Evolutionary conservation across 352 stramenopile species (phyloP).

Genomic region (Halophytophthora batemanensis): DNA sequence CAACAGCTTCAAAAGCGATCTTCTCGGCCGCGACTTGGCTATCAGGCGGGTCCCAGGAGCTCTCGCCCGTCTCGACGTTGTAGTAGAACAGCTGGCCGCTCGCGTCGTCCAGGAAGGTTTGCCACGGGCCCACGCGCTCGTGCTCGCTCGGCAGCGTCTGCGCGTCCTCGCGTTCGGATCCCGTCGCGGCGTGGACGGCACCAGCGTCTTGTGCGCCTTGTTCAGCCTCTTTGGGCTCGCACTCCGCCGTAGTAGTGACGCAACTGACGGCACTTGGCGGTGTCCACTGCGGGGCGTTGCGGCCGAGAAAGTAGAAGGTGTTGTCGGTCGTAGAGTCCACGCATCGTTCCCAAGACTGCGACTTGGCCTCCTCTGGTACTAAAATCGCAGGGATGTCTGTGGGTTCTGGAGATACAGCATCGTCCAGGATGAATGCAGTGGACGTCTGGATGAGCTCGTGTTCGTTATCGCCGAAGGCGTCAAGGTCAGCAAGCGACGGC

Average conservation of each 20-base stretch:
- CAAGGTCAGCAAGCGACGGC: too few relatives aligned
- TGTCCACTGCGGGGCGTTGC: conserved; percentile 43
- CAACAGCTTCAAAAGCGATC: neutral
- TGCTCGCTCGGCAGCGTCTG: conserved; percentile 9
- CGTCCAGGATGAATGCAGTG: too few relatives aligned
- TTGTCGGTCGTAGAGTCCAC: conserved; percentile 44
- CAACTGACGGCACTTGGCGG: conserved; percentile 8
- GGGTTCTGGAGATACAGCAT: neutral
- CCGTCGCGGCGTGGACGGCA: conserved; percentile 1
- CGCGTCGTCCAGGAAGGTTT: conserved; percentile 53
- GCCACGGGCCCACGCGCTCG: conserved; percentile 34
- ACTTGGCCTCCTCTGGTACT: neutral
- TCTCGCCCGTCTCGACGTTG: conserved; percentile 55
- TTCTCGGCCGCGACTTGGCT: conserved; percentile 8
- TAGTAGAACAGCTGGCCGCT: conserved; percentile 69
- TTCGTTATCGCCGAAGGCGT: too few relatives aligned
- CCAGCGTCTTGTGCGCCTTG: conserved; percentile 10
- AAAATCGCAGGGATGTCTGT: neutral
- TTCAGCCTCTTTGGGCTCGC: conserved; percentile 11
- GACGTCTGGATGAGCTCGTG: too few relatives aligned
- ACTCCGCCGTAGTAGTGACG: conserved; percentile 1
- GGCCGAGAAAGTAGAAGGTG: conserved; percentile 42
- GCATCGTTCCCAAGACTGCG: conserved; percentile 47
- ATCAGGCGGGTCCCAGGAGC: conserved; percentile 45
- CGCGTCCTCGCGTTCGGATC: neutral